Evolutionary conservation across 2,329 filamentous ascomycete genomes (phyloP), one percentile per base, ranked within the genome.

Genomic region (Aspergillus ustus): DNA sequence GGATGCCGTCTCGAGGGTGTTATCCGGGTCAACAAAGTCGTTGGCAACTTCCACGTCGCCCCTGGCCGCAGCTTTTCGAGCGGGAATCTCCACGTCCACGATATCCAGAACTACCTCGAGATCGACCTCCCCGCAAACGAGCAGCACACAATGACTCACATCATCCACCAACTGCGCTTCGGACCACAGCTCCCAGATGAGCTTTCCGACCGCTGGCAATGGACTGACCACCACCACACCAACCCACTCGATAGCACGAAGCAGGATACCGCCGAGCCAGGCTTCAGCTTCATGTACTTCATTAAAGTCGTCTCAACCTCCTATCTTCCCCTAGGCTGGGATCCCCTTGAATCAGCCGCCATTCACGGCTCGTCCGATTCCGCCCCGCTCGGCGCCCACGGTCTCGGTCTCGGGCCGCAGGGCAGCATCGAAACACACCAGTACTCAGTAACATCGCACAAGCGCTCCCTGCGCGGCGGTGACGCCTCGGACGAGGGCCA

Each of bases 241-340:
- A 97, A 98, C 78, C 95, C 95, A 4, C 87, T 99, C 4, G 96
- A 99, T 73, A 84, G 85, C 57, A 91, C 90, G 3, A 81, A 85
- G 66, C 93, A 98, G 82, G 80, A 84, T 56, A 96, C 92, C 2
- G 82, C 85, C 40, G 93, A 97, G 72, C 87, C 92, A 68, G 91
- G 91, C 66, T 97, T 85, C 84, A 99, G 97, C 82, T 99, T 89
- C 78, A 97, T 98, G 92, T 99, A 99, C 83, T 99, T 99, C 78
- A 85, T 99, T 79, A 99, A 99, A 84, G 95, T 99, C 60, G 95
- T 99, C 34, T 92, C 91, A 3, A 99, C 95, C 1, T 94, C 93
- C 1, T 99, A 98, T 76, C 85, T 98, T 28, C 93, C 95, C 2
- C 85, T 99, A 1, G 93, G 93, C 65, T 96, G 92, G 92, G 89